phyloP scores from a whole-genome alignment of 192 early-diverging fungal species.

The Coemansia sp. region DNA sequence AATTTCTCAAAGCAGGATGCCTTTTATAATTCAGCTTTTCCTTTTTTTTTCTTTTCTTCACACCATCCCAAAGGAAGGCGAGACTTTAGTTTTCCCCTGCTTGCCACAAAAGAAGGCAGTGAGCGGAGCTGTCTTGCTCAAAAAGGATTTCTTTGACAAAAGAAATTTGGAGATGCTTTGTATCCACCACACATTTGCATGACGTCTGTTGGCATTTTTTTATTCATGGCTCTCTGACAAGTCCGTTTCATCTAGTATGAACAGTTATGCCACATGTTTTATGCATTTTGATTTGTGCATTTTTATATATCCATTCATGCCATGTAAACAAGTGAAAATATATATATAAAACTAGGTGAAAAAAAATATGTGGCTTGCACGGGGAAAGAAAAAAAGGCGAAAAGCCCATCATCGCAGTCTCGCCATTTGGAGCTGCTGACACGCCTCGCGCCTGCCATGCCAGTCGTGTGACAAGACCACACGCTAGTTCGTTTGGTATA shows the following conservation, averaged over 20 bases:
- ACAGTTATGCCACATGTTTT: too few relatives aligned
- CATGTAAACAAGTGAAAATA: too few relatives aligned
- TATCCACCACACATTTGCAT: too few relatives aligned
- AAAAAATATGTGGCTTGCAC: too few relatives aligned
- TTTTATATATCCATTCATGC: too few relatives aligned
- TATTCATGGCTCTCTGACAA: too few relatives aligned
- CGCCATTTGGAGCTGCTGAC: neutral
- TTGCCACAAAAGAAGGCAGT: neutral
- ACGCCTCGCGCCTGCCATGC: neutral
- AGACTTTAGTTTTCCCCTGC: neutral
- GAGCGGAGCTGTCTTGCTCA: neutral
- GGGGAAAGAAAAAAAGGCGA: neutral
- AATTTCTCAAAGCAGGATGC: neutral
- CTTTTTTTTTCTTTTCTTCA: constrained; percentile 1
- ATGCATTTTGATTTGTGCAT: too few relatives aligned
- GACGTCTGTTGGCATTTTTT: too few relatives aligned
- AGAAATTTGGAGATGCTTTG: neutral
- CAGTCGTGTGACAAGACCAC: neutral
- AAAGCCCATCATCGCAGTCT: neutral
- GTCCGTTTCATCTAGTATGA: too few relatives aligned
- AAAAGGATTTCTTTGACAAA: neutral
- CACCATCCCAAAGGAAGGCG: neutral
- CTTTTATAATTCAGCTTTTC: neutral
- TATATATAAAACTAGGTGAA: too few relatives aligned
- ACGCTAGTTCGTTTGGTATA: too few relatives aligned